phyloP scores from a whole-genome alignment of 176 grass and related monocot genomes.

The Aechmea fasciata region DNA sequence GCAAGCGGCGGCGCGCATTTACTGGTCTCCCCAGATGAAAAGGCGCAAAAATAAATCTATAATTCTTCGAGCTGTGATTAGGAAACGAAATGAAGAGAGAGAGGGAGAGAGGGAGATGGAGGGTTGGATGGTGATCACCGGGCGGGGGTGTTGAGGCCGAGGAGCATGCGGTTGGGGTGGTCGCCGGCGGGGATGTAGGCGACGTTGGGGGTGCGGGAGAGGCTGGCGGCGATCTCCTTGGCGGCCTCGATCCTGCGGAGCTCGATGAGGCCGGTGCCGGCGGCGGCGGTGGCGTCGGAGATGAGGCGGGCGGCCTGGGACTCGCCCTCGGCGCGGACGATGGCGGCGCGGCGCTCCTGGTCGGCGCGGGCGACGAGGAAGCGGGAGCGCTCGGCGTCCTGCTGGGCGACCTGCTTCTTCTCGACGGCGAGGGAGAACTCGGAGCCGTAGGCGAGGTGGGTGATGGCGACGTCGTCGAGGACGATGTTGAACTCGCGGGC shows the following conservation, averaged over 20 bases:
- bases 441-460: conserved; percentile 79
- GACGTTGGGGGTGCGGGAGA: conserved; percentile 65
- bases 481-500: conserved; percentile 96
- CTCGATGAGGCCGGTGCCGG: conserved; percentile 65
- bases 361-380: conserved; percentile 93
- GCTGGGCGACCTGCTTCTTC: conserved; percentile 99
- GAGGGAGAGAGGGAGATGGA: too few relatives aligned
- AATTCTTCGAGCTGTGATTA: too few relatives aligned
- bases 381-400: conserved; percentile 97
- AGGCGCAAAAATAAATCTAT: too few relatives aligned
- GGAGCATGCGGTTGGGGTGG: conserved; percentile 47
- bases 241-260: conserved; percentile 86
- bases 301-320: conserved; percentile 72
- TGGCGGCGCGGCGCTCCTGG: conserved; percentile 89
- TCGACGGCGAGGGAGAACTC: conserved; percentile 95
- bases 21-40: too few relatives aligned
- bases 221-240: conserved; percentile 61
- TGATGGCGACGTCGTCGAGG: conserved; percentile 95
- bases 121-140: too few relatives aligned
- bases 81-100: too few relatives aligned
- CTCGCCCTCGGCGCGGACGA: conserved; percentile 85
- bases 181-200: conserved; percentile 51
- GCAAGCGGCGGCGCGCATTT: too few relatives aligned
- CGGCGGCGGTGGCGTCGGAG: conserved; percentile 62
- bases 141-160: conserved; percentile 52